Evolutionary conservation across 2,329 filamentous ascomycete genomes (phyloP), one percentile per base, ranked within the genome.

Genomic region (Sordariomycetes sp.): DNA sequence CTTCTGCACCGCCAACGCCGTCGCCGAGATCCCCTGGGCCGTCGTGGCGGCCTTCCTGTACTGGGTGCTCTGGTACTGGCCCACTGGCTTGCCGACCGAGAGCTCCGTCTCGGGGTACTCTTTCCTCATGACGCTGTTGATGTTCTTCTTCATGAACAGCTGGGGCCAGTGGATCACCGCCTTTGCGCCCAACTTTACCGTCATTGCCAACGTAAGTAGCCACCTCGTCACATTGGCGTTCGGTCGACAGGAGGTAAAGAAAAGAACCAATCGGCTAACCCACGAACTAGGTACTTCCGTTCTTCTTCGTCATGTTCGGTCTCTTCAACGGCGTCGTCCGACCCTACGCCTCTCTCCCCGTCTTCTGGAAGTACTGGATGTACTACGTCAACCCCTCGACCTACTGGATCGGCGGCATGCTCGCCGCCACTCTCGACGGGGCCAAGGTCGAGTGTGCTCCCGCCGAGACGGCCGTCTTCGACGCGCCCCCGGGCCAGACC

Each of bases 221-320:
- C 57, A 81, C 81, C 34, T n/a, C n/a, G n/a, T n/a, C n/a, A n/a
- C n/a, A 86, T 88, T 20, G 87, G 91, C 69, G 28, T n/a, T 17
- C 13, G 2, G n/a, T n/a, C 2, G n/a, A 15, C 17, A 45, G 39
- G 3, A 45, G n/a, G 10, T 8, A 17, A 45, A 45, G 7, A 6
- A 15, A 7, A 86, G 63, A 88, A 89, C 60, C 67, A 39, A 17
- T 8, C 24, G 45, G 12, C 22, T 24, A 50, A 24, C 45, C 22
- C 17, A 13, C 20, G 45, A 50, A 50, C 24, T 24, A 50, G 45
- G 45, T 50, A 2, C 87, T 87, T 0, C 89, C 89, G 0, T 95
- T 95, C 65, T 86, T 87, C 24, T 95, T 95, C 68, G 89, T 89
- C 0, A 74, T 95, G 8, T 95, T 89, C 89, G 95, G 95, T 89